Evolutionary conservation across 805 yeast species (phyloP).

Genomic region (Metschnikowia corniflorae): DNA sequence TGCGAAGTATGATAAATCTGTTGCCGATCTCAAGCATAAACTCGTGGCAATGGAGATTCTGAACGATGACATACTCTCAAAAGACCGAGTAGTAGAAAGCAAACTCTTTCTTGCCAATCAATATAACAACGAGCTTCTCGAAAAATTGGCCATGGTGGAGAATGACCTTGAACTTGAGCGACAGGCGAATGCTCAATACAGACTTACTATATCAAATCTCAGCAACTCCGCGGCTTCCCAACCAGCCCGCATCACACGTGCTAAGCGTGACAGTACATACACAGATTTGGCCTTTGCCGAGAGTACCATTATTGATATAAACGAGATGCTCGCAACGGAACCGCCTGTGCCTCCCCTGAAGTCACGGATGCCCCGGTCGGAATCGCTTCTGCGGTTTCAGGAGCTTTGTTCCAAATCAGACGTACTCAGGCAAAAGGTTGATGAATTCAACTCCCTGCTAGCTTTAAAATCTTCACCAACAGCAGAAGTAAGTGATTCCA

Average conservation of each 20-base stretch:
- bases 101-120: slow-evolving; percentile 34
- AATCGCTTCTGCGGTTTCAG: slow-evolving; percentile 30
- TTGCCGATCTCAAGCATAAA: slow-evolving; percentile 24
- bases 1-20: slow-evolving; percentile 20
- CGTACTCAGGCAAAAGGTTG: slow-evolving; percentile 14
- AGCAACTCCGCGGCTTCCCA: slow-evolving; percentile 4
- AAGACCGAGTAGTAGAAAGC: slow-evolving; percentile 33
- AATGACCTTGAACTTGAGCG: slow-evolving; percentile 29
- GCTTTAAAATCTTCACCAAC: slow-evolving; percentile 9
- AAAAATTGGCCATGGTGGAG: slow-evolving; percentile 40
- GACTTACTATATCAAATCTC: slow-evolving; percentile 15
- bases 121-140: slow-evolving; percentile 40
- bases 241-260: slow-evolving; percentile 3
- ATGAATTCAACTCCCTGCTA: slow-evolving; percentile 14
- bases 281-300: slow-evolving; percentile 16
- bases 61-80: slow-evolving; percentile 39
- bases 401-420: slow-evolving; percentile 25
- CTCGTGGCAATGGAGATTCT: slow-evolving; percentile 41
- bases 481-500: slow-evolving; percentile 7
- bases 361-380: slow-evolving; percentile 21
- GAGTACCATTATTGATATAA: slow-evolving; percentile 17
- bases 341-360: slow-evolving; percentile 8
- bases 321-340: slow-evolving; percentile 18
- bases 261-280: slow-evolving; percentile 12
- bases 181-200: slow-evolving; percentile 14